Percentiles rank a stretch among this genome's conserved stretches.
Conservation (phyloP, 176 grass and related monocot species). For the Ensete ventricosum region DNA sequence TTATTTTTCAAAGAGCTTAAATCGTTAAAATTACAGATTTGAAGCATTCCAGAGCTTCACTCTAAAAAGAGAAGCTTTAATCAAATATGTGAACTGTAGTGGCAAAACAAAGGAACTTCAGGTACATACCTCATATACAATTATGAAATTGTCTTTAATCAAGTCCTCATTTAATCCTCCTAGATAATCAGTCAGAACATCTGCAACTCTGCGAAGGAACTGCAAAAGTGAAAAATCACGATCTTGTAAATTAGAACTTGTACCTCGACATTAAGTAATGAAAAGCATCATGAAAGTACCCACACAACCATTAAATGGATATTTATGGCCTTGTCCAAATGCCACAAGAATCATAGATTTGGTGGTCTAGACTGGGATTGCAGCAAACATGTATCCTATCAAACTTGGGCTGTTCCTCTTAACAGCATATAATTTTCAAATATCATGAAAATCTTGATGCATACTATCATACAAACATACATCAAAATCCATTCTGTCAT, state of each 20-base stretch:
- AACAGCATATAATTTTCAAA: background rate
- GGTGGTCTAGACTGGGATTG: background rate
- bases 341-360: background rate
- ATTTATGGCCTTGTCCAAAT: background rate
- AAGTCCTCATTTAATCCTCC: constrained; percentile 78
- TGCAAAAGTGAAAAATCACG: constrained; percentile 25
- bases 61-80: background rate
- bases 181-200: constrained; percentile 79
- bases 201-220: constrained; percentile 74
- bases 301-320: background rate
- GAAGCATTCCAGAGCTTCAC: background rate
- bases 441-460: background rate
- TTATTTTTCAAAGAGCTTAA: background rate
- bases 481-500: background rate
- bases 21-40: background rate
- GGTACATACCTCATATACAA: constrained; percentile 74
- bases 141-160: constrained; percentile 91
- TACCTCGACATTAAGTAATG: background rate
- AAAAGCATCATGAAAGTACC: too few species aligned
- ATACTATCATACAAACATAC: background rate
- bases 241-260: background rate
- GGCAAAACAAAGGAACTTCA: background rate
- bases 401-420: background rate
- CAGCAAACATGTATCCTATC: background rate
- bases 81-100: background rate